Base-by-base conservation (phyloP, 345 rosid genomes). In the Lepidium didymum region DNA sequence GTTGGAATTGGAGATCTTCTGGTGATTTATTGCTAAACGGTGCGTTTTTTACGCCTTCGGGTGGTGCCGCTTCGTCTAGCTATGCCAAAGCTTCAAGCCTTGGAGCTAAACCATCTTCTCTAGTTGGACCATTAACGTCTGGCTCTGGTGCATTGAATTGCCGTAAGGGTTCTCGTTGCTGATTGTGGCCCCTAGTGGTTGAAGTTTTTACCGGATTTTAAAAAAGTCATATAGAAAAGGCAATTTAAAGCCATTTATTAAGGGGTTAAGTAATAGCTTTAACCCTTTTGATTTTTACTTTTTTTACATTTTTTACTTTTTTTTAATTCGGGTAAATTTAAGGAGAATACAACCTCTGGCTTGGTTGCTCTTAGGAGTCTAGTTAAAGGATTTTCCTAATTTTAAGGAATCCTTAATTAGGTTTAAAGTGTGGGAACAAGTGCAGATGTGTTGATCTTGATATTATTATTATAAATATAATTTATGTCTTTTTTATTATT, bases 41-140 rank as follows among this genome's bases (percentile, higher is more conserved):
- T 8, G 89, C 89, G n/a, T 85, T 85, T 45, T 85, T 85, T 21
- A 85, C 80, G 2, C 64, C 73, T 0, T 81, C 89, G 0, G 89
- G 89, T 19, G 79, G 82, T 13, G 82, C 74, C 9, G 67, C 87
- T 2, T 83, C 87, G 5, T 82, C 87, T 4, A 76, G 82, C 58
- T 85, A 85, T 55, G 83, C 87, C 5, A 85, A 66, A 71, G 89
- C 89, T 0, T 82, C 87, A 10, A 85, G 89, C 42, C 77, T 85
- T 45, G 80, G 85, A 0, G 89, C 89, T 1, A 54, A 75, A 59
- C 75, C 89, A 2, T 85, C 89, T 37, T 75, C 85, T 1, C 69
- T 82, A 0, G 78, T 85, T 27, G 73, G 81, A 53, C 71, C 89
- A 5, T 56, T 85, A 44, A 85, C 89, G 3, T 69, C 73, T 6